Base-by-base conservation (phyloP, 176 grass and related monocot species). In the Chrysopogon serrulatus region DNA sequence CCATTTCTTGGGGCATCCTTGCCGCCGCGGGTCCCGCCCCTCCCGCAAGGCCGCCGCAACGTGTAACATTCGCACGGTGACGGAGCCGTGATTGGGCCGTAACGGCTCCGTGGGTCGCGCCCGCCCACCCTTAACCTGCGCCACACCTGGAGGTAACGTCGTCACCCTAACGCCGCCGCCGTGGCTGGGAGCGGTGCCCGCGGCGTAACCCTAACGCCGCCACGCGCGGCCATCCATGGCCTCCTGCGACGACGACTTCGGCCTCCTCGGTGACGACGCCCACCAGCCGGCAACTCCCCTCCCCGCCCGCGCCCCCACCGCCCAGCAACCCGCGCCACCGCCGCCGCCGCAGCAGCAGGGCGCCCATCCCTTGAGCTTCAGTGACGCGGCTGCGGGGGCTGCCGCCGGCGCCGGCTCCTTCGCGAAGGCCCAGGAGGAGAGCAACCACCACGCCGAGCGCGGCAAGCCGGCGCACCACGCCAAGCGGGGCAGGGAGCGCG, bases 191-290 rank as follows among this genome's bases (percentile, higher is more conserved):
- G 88, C 79, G 83, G 83, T 86, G 71, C 78, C 72, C 54, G 83
- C 83, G 88, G 74, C 74, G 84, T 72, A 90, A 81, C 88, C 90
- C 90, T 92, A 89, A 89, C 86, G 90, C 90, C 83, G 90, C 86
- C 90, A 63, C 90, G 71, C 63, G 85, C 76, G 66, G 86, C 85
- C 86, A 86, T 80, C 78, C 87, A 97, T 97, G 94, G 94, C 91
- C 84, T 89, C 91, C 79, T 97, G 91, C 94, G 89, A 91, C 91
- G 94, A 94, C 81, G 91, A 91, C 87, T 93, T 88, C 84, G 82
- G 65, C 71, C 91, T 97, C 84, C 91, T 94, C 88, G 79, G 83
- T 76, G 94, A 94, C 66, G 88, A 86, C 56, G 86, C 77, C 40
- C 82, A 81, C 80, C 80, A 75, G 23, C 66, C 79, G 36, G 73